These are phyloP conservation scores for Paramyrothecium sp. DNA, from an alignment of 2,329 filamentous ascomycete genomes.

Conservation along the genomic window DNA sequence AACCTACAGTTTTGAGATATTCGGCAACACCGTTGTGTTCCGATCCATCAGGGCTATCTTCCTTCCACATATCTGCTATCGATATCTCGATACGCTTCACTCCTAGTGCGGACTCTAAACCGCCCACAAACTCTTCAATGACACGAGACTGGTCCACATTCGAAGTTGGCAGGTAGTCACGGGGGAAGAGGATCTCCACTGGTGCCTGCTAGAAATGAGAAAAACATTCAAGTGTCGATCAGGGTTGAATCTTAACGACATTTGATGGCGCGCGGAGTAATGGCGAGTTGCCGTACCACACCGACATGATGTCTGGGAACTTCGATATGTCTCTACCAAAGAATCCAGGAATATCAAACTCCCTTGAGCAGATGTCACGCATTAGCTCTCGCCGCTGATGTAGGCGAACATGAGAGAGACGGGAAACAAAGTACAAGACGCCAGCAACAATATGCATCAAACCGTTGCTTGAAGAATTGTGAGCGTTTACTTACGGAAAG, in stretches of 20 bases:
- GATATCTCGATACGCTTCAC: conserved; percentile 2
- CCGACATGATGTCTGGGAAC: neutral
- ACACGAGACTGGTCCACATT: neutral
- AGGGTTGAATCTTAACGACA: neutral
- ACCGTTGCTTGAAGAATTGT: neutral
- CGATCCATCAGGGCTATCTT: conserved; percentile 2
- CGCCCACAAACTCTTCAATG: neutral
- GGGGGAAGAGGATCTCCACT: conserved; percentile 1
- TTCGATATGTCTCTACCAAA: conserved; percentile 2
- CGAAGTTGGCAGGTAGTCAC: conserved; percentile 3
- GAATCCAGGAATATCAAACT: conserved; percentile 6
- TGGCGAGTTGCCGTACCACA: conserved; percentile 1
- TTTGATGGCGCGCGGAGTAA: neutral
- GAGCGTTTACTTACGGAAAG: no score
- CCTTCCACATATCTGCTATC: conserved; percentile 1
- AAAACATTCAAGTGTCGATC: neutral
- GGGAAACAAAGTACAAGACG: no score
- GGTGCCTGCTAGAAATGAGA: neutral
- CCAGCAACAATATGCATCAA: neutral
- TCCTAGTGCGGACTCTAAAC: neutral
- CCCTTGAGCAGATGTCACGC: neutral
- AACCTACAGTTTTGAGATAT: conserved; percentile 1
- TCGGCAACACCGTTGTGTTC: neutral
- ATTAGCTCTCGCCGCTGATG: neutral
- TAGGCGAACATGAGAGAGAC: neutral